Evolutionary conservation across 768 basidiomycete genomes (phyloP).

Genomic region (Hortiboletus campestris): DNA sequence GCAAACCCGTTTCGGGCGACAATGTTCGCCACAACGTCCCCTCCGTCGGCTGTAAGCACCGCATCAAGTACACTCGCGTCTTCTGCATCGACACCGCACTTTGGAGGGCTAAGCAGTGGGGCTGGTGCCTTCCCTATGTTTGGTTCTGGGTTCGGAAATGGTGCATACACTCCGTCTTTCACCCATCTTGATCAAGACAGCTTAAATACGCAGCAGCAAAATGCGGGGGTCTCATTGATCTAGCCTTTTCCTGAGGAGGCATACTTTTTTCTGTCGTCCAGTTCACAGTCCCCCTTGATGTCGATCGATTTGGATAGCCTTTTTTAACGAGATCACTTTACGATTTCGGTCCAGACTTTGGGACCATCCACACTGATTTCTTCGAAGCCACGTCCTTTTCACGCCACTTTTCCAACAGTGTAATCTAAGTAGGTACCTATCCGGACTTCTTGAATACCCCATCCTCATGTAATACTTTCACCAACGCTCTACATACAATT

Average conservation of each 20-base stretch:
- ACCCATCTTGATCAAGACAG: constrained; percentile 15
- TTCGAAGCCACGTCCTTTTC: constrained; percentile 1
- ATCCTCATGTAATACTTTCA: constrained; percentile 5
- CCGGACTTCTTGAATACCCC: constrained; percentile 18
- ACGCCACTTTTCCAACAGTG: constrained; percentile 2
- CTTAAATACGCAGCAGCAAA: constrained; percentile 38
- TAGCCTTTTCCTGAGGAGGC: constrained; percentile 26
- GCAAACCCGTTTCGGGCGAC: constrained; percentile 70
- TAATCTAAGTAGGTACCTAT: constrained; percentile 20
- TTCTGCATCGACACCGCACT: constrained; percentile 28
- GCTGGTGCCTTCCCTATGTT: constrained; percentile 4
- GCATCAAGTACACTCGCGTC: constrained; percentile 11
- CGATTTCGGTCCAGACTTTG: constrained; percentile 11
- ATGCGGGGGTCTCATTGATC: constrained; percentile 48
- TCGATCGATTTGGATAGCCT: constrained; percentile 1
- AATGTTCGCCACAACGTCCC: constrained; percentile 44
- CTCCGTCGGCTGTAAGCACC: constrained; percentile 4
- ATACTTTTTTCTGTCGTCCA: background rate
- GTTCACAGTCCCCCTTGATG: background rate
- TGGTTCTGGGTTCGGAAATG: constrained; percentile 17
- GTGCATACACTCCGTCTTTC: constrained; percentile 25
- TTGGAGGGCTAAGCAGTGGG: constrained; percentile 20
- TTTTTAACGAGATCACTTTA: background rate
- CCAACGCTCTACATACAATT: background rate
- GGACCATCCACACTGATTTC: constrained; percentile 9